Evolutionary conservation across 148 eudicot species (phyloP).

Genomic region (Rhododendron kiyosumense): DNA sequence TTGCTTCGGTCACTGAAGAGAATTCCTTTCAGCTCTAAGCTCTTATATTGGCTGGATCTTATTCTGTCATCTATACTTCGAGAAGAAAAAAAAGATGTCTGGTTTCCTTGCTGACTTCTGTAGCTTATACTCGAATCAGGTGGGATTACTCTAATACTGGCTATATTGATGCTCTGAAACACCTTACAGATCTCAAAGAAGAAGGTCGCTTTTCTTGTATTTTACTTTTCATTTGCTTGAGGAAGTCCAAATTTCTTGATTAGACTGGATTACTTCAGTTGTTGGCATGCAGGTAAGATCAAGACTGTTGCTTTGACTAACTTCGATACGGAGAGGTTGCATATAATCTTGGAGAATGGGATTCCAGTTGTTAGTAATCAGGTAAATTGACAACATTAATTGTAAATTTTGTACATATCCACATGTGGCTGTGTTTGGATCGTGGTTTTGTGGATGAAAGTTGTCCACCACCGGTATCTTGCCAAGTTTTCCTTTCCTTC

Average conservation of each 20-base stretch:
- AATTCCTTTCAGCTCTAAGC: neutral
- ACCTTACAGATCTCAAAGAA: slow-evolving; percentile 93
- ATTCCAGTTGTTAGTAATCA: slow-evolving; percentile 96
- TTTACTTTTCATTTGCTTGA: neutral
- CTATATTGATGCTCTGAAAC: slow-evolving; percentile 91
- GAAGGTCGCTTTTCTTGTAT: slow-evolving; percentile 47
- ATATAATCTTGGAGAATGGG: slow-evolving; percentile 74
- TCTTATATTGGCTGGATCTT: neutral
- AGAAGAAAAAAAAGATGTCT: neutral
- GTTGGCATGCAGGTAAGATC: slow-evolving; percentile 67
- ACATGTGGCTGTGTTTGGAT: neutral
- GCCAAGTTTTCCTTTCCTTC: neutral
- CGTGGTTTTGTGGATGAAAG: neutral
- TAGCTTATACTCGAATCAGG: slow-evolving; percentile 45
- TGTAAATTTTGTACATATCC: neutral
- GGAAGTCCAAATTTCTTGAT: slow-evolving; percentile 5
- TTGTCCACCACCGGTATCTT: neutral
- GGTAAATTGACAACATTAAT: slow-evolving; percentile 27
- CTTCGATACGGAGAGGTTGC: slow-evolving; percentile 84
- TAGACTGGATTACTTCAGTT: slow-evolving; percentile 16
- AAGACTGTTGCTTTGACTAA: slow-evolving; percentile 96
- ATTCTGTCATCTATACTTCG: neutral
- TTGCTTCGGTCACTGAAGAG: neutral
- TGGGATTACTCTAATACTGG: slow-evolving; percentile 97
- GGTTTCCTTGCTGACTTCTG: slow-evolving; percentile 10